These are phyloP conservation scores for Testicularia cyperi DNA, from an alignment of 1,284 basidiomycete genomes.

Conservation along the genomic window DNA sequence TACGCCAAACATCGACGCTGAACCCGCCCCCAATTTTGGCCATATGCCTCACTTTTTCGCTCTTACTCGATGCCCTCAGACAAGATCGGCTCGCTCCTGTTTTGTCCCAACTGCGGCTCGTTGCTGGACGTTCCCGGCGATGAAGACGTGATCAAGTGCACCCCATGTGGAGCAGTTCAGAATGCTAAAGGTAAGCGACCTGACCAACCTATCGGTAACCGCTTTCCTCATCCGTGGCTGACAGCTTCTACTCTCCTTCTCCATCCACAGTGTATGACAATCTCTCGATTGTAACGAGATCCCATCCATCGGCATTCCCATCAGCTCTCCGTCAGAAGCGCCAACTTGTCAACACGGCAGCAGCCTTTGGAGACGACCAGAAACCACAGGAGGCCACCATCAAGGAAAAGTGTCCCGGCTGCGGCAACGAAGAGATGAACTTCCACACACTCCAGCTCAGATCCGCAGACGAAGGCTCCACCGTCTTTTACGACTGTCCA, in stretches of 20 bases:
- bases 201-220: no score
- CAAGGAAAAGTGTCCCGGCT: slow-evolving; percentile 87
- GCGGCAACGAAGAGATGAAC: slow-evolving; percentile 66
- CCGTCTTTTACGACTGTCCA: slow-evolving; percentile 60
- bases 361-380: slow-evolving; percentile 19
- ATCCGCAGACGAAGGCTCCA: slow-evolving; percentile 62
- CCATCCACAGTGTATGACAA: slow-evolving; percentile 79
- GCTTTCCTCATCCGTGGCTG: no score
- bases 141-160: slow-evolving; percentile 76
- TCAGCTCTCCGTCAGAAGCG: slow-evolving; percentile 82
- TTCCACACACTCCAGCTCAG: slow-evolving; percentile 63
- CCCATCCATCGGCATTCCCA: slow-evolving; percentile 90
- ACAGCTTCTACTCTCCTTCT: neutral
- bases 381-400: slow-evolving; percentile 66
- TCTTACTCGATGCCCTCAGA: slow-evolving; percentile 14
- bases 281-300: slow-evolving; percentile 82
- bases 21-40: no score
- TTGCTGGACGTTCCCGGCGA: slow-evolving; percentile 81
- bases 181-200: slow-evolving; percentile 62
- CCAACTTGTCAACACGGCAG: slow-evolving; percentile 71
- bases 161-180: slow-evolving; percentile 83
- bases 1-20: no score
- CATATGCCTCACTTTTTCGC: no score
- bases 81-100: slow-evolving; percentile 78
- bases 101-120: slow-evolving; percentile 89